Conservation (phyloP, 2,329 filamentous ascomycete genomes). For the Ilyonectria destructans region DNA sequence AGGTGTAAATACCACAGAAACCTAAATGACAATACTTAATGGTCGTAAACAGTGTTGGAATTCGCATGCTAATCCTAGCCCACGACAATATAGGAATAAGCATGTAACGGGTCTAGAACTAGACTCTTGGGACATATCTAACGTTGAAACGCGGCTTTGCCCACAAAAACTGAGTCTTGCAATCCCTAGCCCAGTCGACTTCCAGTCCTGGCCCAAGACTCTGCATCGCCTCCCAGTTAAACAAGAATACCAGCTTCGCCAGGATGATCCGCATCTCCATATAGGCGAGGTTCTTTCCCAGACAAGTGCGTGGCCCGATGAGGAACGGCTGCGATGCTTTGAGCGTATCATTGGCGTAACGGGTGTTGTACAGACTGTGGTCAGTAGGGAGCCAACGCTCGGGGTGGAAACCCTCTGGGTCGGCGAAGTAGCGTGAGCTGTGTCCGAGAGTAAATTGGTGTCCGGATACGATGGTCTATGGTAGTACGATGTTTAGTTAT, state of each 20-base stretch:
- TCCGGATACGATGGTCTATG: constrained; percentile 15
- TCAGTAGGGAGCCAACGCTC: constrained; percentile 17
- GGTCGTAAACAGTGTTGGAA: too few species aligned
- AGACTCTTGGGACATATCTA: constrained; percentile 1
- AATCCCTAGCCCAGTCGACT: constrained; percentile 13
- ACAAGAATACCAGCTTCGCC: background rate
- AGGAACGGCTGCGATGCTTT: constrained; percentile 20
- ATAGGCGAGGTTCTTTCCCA: constrained; percentile 26
- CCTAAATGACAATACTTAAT: too few species aligned
- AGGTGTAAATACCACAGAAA: too few species aligned
- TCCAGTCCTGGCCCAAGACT: constrained; percentile 1
- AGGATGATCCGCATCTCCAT: constrained; percentile 15
- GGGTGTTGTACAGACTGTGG: constrained; percentile 4
- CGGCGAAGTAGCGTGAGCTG: constrained; percentile 10
- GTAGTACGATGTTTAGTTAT: background rate
- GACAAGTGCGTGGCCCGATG: constrained; percentile 4
- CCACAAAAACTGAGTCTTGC: constrained; percentile 12
- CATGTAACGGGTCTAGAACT: background rate
- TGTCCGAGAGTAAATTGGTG: constrained; percentile 14
- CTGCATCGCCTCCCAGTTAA: constrained; percentile 4
- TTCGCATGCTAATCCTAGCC: too few species aligned
- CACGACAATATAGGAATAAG: too few species aligned
- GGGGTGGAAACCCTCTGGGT: constrained; percentile 20
- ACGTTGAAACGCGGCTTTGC: constrained; percentile 13
- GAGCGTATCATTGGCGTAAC: constrained; percentile 8